These are phyloP conservation scores for Spongispora temasekensis DNA, from an alignment of 1,284 basidiomycete species.

Conservation along the genomic window DNA sequence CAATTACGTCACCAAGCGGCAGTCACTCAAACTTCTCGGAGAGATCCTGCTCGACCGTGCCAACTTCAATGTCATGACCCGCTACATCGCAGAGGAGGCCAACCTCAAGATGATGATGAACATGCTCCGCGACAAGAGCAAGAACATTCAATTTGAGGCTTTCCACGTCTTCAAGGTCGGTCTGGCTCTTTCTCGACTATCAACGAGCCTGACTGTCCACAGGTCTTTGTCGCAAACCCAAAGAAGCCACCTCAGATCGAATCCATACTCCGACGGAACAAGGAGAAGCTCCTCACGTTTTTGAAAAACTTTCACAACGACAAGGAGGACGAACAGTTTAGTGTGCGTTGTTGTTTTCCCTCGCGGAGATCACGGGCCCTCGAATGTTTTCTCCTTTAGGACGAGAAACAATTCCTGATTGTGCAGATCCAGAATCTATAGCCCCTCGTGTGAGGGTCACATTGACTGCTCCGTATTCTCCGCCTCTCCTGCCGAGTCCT, in stretches of 20 bases:
- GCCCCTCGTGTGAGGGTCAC: not conserved
- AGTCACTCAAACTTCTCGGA: conserved; percentile 96
- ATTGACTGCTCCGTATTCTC: not conserved
- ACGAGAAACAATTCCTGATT: conserved; percentile 97
- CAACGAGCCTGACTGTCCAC: not conserved
- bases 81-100: conserved; percentile 90
- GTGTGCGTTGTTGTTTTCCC: conserved; percentile 54
- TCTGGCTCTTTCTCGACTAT: not conserved
- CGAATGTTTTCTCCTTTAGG: conserved; percentile 42
- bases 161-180: conserved; percentile 99
- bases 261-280: conserved; percentile 87
- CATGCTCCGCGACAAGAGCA: conserved; percentile 93
- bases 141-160: conserved; percentile 99
- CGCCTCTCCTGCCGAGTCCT: not conserved
- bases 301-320: conserved; percentile 96
- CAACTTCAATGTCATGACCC: conserved; percentile 98
- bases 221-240: conserved; percentile 99
- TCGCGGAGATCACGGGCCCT: not conserved
- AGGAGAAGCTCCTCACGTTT: conserved; percentile 90
- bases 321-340: conserved; percentile 98
- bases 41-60: conserved; percentile 97
- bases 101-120: conserved; percentile 99
- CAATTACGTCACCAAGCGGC: conserved; percentile 99
- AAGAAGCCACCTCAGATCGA: conserved; percentile 98
- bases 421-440: conserved; percentile 82